These are phyloP conservation scores for Cryptococcus hybrid DNA, from an alignment of 1,284 basidiomycete species.

Conservation along the genomic window DNA sequence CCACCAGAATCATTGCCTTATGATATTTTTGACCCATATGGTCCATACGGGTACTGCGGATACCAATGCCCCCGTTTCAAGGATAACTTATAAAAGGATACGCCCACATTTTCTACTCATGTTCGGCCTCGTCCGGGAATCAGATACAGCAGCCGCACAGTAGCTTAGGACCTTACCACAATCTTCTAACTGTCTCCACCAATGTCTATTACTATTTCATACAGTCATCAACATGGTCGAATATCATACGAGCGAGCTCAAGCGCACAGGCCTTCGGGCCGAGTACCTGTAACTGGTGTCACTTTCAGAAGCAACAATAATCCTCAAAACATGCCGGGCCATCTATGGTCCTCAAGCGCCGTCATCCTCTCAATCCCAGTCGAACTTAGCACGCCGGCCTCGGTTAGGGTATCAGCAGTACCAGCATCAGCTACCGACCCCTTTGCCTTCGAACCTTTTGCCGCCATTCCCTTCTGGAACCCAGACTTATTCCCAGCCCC, in stretches of 20 bases:
- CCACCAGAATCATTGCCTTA: too few relatives aligned
- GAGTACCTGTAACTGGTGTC: too few relatives aligned
- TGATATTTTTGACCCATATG: too few relatives aligned
- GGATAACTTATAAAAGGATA: too few relatives aligned
- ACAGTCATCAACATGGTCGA: too few relatives aligned
- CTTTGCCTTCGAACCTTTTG: not conserved
- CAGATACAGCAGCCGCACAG: too few relatives aligned
- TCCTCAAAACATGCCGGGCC: not conserved
- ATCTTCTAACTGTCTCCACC: not conserved
- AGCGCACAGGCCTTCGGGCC: too few relatives aligned
- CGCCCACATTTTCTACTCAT: too few relatives aligned
- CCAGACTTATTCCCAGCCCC: conserved; percentile 24
- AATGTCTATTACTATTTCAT: not conserved
- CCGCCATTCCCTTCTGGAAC: not conserved
- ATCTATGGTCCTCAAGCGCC: not conserved
- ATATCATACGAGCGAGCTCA: too few relatives aligned
- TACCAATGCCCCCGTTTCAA: too few relatives aligned
- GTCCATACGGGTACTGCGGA: too few relatives aligned
- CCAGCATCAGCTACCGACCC: not conserved
- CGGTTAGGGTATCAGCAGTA: not conserved
- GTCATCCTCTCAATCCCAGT: not conserved
- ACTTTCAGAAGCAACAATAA: not conserved
- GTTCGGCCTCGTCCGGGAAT: too few relatives aligned
- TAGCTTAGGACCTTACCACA: not conserved
- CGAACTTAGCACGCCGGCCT: not conserved